Evolutionary conservation across 73 alveolate genomes (phyloP).

Genomic region (Paramecium sexaurelia): DNA sequence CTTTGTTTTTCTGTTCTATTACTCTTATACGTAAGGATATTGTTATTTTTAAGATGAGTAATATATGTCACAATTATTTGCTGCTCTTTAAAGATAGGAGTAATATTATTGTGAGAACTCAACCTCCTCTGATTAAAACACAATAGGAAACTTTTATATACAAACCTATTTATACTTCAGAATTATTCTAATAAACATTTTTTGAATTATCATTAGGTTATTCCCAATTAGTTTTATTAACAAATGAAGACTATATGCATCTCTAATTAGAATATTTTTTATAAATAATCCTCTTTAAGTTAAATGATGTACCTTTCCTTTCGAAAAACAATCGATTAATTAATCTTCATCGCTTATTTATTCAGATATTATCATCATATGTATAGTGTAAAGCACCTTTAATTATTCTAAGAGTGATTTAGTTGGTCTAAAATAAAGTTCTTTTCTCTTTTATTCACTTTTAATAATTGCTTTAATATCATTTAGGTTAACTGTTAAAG

Average conservation of each 20-base stretch:
- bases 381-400: not conserved
- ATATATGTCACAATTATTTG: slow-evolving; percentile 5
- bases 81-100: not conserved
- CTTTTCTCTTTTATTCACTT: not conserved
- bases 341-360: not conserved
- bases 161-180: not conserved
- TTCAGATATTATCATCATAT: not conserved
- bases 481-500: not conserved
- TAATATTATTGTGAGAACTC: not conserved
- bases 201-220: not conserved
- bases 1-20: not conserved
- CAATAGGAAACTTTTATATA: not conserved
- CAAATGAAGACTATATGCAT: not conserved
- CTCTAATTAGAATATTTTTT: not conserved
- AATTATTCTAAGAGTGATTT: not conserved
- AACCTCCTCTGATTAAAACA: not conserved
- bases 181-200: not conserved
- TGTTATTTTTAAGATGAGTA: not conserved
- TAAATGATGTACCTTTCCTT: not conserved
- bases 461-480: not conserved
- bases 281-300: too few relatives aligned
- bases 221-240: not conserved
- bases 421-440: not conserved
- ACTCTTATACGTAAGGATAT: not conserved
- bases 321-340: not conserved